Conservation (phyloP, 495 filamentous ascomycete genomes). For the Penicillium bialowiezense region DNA sequence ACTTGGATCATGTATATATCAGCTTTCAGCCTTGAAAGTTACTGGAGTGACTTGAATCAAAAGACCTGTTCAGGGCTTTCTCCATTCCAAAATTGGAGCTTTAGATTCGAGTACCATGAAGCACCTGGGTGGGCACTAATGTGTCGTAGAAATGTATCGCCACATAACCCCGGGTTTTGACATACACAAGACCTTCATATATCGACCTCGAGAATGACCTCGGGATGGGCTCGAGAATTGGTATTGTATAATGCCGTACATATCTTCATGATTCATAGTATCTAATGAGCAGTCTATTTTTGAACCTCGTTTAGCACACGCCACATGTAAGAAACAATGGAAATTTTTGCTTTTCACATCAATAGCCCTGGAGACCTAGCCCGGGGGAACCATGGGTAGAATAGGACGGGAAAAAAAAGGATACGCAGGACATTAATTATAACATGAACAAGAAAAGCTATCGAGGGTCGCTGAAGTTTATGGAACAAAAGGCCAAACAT, state of each 20-base stretch:
- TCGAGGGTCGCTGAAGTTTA: slow-evolving; percentile 9
- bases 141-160: no score
- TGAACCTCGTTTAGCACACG: background rate
- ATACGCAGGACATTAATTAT: slow-evolving; percentile 28
- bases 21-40: no score
- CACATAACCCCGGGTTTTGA: no score
- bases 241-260: background rate
- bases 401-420: slow-evolving; percentile 10
- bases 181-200: no score
- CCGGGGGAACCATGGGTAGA: slow-evolving; percentile 1
- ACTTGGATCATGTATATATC: background rate
- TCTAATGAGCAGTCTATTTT: slow-evolving; percentile 16
- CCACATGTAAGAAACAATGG: slow-evolving; percentile 3
- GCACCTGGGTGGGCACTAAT: no score
- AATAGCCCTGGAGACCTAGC: slow-evolving; percentile 18
- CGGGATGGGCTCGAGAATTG: no score
- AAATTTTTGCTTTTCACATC: slow-evolving; percentile 20
- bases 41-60: no score
- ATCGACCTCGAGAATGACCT: no score
- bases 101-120: no score
- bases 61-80: no score
- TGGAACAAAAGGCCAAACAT: slow-evolving; percentile 7
- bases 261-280: slow-evolving; percentile 10
- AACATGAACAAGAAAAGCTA: slow-evolving; percentile 21
- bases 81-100: no score